Conservation (phyloP, 2,329 filamentous ascomycete species). For the Trichoderma sp. region DNA sequence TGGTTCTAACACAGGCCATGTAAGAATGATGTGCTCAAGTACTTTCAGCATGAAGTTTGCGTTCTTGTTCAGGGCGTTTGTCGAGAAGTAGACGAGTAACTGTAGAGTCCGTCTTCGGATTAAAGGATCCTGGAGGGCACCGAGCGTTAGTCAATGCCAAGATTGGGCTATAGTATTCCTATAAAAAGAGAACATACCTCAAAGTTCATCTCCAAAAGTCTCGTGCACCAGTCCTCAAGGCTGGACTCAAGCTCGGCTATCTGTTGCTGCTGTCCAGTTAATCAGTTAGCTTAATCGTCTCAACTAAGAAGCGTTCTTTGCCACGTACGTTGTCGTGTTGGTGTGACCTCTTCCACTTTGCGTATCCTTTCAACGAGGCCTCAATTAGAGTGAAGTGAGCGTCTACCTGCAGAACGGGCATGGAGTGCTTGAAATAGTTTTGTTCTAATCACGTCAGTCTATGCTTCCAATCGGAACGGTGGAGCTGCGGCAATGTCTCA, state of each 20-base stretch:
- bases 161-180: neutral
- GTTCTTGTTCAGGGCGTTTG: constrained; percentile 73
- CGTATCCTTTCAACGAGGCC: constrained; percentile 82
- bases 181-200: constrained; percentile 44
- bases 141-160: neutral
- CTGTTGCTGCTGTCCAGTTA: constrained; percentile 48
- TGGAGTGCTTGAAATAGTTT: constrained; percentile 66
- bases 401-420: constrained; percentile 75
- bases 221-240: constrained; percentile 70
- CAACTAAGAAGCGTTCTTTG: neutral
- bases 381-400: constrained; percentile 88
- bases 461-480: neutral
- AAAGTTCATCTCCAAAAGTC: constrained; percentile 67
- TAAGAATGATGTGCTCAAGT: constrained; percentile 85
- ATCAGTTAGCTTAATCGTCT: constrained; percentile 23
- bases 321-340: constrained; percentile 32
- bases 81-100: constrained; percentile 80
- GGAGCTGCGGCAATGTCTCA: constrained; percentile 35
- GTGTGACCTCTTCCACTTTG: constrained; percentile 62
- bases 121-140: constrained; percentile 62
- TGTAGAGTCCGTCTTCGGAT: constrained; percentile 80
- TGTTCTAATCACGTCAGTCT: constrained; percentile 39
- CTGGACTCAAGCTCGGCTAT: constrained; percentile 58
- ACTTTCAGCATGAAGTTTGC: constrained; percentile 82
- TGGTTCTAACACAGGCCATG: constrained; percentile 70